Base-by-base conservation (phyloP, 2,329 filamentous ascomycete species). In the Trichophyton simii region DNA sequence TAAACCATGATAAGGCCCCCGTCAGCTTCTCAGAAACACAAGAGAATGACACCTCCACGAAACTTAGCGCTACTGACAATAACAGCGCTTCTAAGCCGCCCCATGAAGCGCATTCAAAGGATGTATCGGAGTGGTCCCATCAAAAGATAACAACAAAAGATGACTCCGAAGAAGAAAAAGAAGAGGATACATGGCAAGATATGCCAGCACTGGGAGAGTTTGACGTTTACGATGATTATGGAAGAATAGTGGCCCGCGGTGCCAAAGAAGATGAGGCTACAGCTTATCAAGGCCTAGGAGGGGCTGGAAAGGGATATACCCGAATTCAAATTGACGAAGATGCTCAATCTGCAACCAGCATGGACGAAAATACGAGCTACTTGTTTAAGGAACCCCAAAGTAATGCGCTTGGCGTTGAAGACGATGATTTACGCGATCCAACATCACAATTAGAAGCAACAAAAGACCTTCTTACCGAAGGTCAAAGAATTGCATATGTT, bases 291-390 rank as follows among this genome's bases (percentile, higher is more conserved):
- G 87, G 87, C 13, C 81, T 96, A 0, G 91, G 92, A 25, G 91
- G 91, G 31, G 92, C 92, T 7, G 91, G 91, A 44, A 96, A 91
- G 74, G 94, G 94, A 3, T 99, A 99, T 72, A 99, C 94, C 0
- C 83, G 91, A 57, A 90, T 99, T n/a, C 83, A 95, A 65, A 82
- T 96, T 68, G 94, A 99, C 68, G 94, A 99, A 65, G 94, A 99
- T 73, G 91, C 87, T 13, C 85, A 95, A 72, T 96, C 91, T 31
- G 88, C 88, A 57, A 99, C 91, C 2, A 97, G 92, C 76, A 85
- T 99, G 85, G 94, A 99, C 71, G 94, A 99, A 62, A 92, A 97
- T 69, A 99, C 94, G 0, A 86, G 91, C 61, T 99, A 99, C 72
- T 81, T 99, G 2, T 99, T 99, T 79, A 92, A 89, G 66, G 86